Evolutionary conservation across 2,329 filamentous ascomycete species (phyloP).

Genomic region (Fonsecaea nubica): DNA sequence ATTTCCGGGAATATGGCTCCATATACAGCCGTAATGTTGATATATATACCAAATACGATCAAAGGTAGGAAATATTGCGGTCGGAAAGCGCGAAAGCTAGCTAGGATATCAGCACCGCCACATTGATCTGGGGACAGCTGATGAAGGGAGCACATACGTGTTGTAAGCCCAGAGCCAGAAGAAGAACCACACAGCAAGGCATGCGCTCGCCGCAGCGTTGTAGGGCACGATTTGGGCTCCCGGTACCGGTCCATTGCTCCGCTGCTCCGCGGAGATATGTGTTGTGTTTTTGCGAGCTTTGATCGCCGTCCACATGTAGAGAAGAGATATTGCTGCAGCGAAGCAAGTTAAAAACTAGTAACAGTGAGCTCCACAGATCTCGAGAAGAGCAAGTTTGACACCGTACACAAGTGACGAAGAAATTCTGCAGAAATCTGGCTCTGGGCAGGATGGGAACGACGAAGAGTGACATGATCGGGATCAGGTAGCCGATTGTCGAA

Average conservation of each 20-base stretch:
- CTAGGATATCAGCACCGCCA: constrained; percentile 3
- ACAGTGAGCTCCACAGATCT: constrained; percentile 3
- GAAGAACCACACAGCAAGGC: constrained; percentile 74
- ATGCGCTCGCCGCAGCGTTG: constrained; percentile 74
- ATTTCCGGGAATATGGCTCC: constrained; percentile 66
- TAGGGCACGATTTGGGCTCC: constrained; percentile 54
- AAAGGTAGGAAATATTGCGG: constrained; percentile 72
- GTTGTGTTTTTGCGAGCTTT: constrained; percentile 69
- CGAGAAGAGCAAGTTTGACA: neutral
- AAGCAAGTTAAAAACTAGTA: constrained; percentile 57
- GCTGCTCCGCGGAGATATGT: constrained; percentile 33
- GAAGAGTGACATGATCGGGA: constrained; percentile 70
- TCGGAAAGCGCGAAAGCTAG: constrained; percentile 66
- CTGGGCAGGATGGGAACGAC: constrained; percentile 72
- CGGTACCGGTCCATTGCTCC: constrained; percentile 30
- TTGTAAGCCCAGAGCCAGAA: constrained; percentile 59
- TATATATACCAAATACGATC: constrained; percentile 72
- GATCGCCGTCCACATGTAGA: constrained; percentile 71
- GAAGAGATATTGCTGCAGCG: constrained; percentile 64
- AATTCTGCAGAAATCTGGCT: constrained; percentile 74
- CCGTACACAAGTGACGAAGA: constrained; percentile 65
- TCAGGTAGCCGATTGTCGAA: constrained; percentile 61
- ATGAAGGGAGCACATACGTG: constrained; percentile 22
- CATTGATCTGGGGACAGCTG: neutral
- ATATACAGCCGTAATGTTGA: constrained; percentile 68